Conservation (phyloP, 306 rosid genomes). For the Quercus aquifolioides region DNA sequence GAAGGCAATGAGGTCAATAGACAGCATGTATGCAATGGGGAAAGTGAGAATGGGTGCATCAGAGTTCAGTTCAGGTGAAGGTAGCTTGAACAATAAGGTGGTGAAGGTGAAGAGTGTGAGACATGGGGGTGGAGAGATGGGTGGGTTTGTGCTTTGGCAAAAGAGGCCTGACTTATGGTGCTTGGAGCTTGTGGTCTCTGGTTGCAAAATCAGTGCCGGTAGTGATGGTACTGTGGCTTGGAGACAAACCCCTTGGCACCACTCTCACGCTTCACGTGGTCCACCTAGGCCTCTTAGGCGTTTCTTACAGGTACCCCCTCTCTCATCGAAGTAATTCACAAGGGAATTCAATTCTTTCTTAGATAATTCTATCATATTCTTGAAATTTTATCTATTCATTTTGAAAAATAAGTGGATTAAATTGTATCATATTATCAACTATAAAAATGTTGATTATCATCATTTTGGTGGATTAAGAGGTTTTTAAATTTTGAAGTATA, state of each 20-base stretch:
- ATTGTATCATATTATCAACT: no score
- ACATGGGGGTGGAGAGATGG: conserved; percentile 60
- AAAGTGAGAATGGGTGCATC: conserved; percentile 78
- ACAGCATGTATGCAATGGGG: conserved; percentile 95
- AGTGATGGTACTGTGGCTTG: conserved; percentile 92
- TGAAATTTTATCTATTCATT: no score
- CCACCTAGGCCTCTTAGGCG: conserved; percentile 93
- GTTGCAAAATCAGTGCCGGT: conserved; percentile 88
- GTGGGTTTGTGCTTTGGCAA: conserved; percentile 94
- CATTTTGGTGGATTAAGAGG: no score
- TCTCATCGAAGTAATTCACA: not conserved
- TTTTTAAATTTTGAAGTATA: no score
- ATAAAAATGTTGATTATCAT: no score
- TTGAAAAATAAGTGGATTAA: no score
- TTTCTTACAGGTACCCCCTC: conserved; percentile 58
- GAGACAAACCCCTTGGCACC: conserved; percentile 99
- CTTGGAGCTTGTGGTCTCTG: conserved; percentile 74
- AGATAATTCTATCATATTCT: no score
- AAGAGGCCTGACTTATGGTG: conserved; percentile 86
- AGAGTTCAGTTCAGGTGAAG: conserved; percentile 65
- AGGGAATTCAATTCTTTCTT: no score
- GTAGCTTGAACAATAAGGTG: conserved; percentile 28
- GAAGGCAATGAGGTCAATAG: conserved; percentile 53
- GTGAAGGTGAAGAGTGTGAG: conserved; percentile 47
- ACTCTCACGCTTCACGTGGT: conserved; percentile 94